A percentile compares a stretch with the other conserved stretches of the same genome.
Conservation (phyloP, 2,329 filamentous ascomycete genomes). For the Piedraia hortae region DNA sequence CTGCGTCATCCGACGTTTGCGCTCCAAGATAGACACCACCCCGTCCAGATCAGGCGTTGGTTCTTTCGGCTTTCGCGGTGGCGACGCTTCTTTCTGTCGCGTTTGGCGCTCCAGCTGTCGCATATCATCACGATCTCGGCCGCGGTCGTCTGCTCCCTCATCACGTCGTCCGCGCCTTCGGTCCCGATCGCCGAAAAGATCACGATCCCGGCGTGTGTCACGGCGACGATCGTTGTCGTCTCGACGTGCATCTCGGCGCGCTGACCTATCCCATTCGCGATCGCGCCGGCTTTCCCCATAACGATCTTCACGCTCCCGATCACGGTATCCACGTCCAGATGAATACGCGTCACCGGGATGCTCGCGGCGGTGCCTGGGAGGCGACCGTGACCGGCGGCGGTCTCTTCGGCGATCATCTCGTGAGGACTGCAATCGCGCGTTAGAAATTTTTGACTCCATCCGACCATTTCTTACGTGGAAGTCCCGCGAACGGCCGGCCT, state of each 20-base stretch:
- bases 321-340: slow-evolving; percentile 72
- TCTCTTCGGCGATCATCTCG: slow-evolving; percentile 22
- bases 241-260: slow-evolving; percentile 29
- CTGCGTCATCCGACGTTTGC: slow-evolving; percentile 80
- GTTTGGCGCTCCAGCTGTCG: slow-evolving; percentile 11
- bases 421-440: slow-evolving; percentile 17
- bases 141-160: slow-evolving; percentile 14
- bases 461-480: too few species aligned
- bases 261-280: slow-evolving; percentile 18
- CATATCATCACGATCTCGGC: slow-evolving; percentile 13
- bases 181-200: slow-evolving; percentile 6
- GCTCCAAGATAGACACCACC: slow-evolving; percentile 51
- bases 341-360: slow-evolving; percentile 74
- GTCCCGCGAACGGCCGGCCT: too few species aligned
- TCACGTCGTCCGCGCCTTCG: slow-evolving; percentile 5
- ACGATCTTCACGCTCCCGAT: slow-evolving; percentile 77
- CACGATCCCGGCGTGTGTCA: slow-evolving; percentile 22
- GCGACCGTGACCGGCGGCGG: slow-evolving; percentile 53
- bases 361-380: slow-evolving; percentile 45
- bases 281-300: slow-evolving; percentile 27
- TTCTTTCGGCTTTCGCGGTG: slow-evolving; percentile 71
- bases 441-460: too few species aligned
- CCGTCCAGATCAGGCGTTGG: slow-evolving; percentile 86
- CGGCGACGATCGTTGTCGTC: slow-evolving; percentile 27
- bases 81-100: slow-evolving; percentile 44